These are phyloP conservation scores for Fragaria ananassa DNA, from an alignment of 306 rosid genomes.

Conservation along the genomic window DNA sequence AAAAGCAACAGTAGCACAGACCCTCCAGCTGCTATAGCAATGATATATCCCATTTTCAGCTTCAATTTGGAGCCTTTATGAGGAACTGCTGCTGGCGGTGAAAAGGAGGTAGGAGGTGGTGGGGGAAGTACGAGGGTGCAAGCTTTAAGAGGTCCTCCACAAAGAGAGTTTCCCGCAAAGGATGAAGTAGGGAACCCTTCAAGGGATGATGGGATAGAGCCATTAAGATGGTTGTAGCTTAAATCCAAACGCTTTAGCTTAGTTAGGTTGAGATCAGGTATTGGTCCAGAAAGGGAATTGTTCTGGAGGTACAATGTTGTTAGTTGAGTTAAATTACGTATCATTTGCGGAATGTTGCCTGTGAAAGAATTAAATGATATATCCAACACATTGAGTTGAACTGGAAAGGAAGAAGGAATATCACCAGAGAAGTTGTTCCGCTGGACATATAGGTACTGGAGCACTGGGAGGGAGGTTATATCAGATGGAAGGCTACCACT, in stretches of 20 bases:
- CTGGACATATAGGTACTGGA: conserved; percentile 68
- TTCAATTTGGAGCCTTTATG: conserved; percentile 46
- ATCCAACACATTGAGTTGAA: conserved; percentile 61
- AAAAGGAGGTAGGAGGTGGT: conserved; percentile 43
- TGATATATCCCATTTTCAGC: conserved; percentile 55
- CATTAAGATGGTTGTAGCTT: conserved; percentile 82
- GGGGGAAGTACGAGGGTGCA: conserved; percentile 49
- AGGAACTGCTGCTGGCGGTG: conserved; percentile 38
- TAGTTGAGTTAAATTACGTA: conserved; percentile 61
- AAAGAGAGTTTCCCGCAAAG: conserved; percentile 68
- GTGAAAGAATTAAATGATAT: conserved; percentile 75
- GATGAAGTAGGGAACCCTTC: conserved; percentile 57
- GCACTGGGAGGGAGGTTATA: conserved; percentile 75
- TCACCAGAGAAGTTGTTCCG: conserved; percentile 80
- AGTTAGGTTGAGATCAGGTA: conserved; percentile 61
- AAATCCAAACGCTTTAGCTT: conserved; percentile 61
- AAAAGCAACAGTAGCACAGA: conserved; percentile 44
- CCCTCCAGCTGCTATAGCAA: conserved; percentile 84
- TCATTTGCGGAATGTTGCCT: conserved; percentile 55
- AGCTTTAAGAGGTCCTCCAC: conserved; percentile 70
- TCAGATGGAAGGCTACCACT: conserved; percentile 65
- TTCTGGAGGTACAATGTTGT: conserved; percentile 71
- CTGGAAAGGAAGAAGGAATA: conserved; percentile 65
- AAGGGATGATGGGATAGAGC: conserved; percentile 69
- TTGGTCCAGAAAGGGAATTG: conserved; percentile 71